phyloP scores from a whole-genome alignment of 73 alveolate species.

The Uronychia setigera region DNA sequence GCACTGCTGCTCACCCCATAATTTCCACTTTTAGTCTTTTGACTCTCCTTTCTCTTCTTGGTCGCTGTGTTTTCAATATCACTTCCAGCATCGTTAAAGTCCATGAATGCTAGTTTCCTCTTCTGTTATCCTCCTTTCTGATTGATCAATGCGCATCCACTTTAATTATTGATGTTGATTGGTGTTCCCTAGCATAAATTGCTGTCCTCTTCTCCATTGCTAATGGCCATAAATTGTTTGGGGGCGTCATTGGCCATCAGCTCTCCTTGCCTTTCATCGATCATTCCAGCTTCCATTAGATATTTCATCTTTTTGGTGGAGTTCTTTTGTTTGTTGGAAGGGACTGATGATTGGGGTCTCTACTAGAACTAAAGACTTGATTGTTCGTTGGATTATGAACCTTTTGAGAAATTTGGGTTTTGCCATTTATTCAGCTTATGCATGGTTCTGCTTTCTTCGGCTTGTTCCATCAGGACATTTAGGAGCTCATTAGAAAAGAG shows the following conservation, averaged over 20 bases:
- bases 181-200: background rate
- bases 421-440: background rate
- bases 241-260: too few species aligned
- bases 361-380: background rate
- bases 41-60: too few species aligned
- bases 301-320: background rate
- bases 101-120: background rate
- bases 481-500: background rate
- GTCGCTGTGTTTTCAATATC: background rate
- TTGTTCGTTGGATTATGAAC: background rate
- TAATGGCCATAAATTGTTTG: background rate
- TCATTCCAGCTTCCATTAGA: background rate
- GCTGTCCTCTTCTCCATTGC: background rate
- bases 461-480: background rate
- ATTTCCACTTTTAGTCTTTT: too few species aligned
- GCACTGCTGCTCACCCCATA: too few species aligned
- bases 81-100: background rate
- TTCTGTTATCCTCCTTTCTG: background rate
- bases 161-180: background rate
- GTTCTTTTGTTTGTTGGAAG: background rate
- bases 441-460: background rate
- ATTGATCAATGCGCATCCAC: background rate
- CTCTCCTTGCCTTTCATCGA: background rate
- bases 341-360: background rate
- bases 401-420: background rate